Evolutionary conservation across 208 protist species (phyloP).

Genomic region (Kentomonas sorsogonicus): DNA sequence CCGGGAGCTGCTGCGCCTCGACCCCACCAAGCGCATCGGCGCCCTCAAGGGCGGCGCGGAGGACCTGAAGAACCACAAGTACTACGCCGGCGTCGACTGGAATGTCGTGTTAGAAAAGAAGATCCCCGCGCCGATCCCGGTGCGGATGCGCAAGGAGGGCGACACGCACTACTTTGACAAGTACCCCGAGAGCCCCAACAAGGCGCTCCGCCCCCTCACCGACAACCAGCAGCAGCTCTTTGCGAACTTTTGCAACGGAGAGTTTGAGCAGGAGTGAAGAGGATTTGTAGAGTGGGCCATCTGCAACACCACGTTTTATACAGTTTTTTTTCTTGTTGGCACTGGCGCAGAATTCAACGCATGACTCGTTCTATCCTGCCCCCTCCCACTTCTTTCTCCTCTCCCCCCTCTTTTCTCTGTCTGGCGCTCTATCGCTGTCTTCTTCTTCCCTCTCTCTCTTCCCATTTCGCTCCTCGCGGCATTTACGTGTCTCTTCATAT

Average conservation of each 20-base stretch:
- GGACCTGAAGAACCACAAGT: slow-evolving; percentile 96
- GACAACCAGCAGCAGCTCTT: slow-evolving; percentile 79
- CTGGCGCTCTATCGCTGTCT: slow-evolving; percentile 1
- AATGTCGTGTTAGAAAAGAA: slow-evolving; percentile 74
- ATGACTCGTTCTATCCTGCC: too few species aligned
- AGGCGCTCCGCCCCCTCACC: slow-evolving; percentile 69
- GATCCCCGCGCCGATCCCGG: slow-evolving; percentile 77
- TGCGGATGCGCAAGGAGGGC: slow-evolving; percentile 67
- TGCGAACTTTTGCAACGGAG: slow-evolving; percentile 83
- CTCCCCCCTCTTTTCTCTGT: slow-evolving; percentile 2
- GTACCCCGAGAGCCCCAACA: slow-evolving; percentile 83
- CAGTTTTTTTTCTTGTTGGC: slow-evolving; percentile 1
- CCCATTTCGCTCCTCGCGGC: too few species aligned
- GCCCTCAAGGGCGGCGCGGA: slow-evolving; percentile 78
- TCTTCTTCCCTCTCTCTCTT: slow-evolving; percentile 10
- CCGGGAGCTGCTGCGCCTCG: slow-evolving; percentile 68
- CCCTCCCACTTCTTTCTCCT: too few species aligned
- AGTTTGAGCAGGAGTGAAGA: slow-evolving; percentile 64
- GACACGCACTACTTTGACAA: slow-evolving; percentile 90
- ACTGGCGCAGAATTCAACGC: not conserved
- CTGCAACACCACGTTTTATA: too few species aligned
- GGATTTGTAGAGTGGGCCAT: too few species aligned
- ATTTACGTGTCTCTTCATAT: too few species aligned
- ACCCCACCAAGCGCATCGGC: slow-evolving; percentile 87
- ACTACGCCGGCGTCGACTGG: slow-evolving; percentile 95